Evolutionary conservation across 805 yeast genomes (phyloP), one percentile per base, ranked within the genome.

Genomic region (Zygosaccharomyces lentus): DNA sequence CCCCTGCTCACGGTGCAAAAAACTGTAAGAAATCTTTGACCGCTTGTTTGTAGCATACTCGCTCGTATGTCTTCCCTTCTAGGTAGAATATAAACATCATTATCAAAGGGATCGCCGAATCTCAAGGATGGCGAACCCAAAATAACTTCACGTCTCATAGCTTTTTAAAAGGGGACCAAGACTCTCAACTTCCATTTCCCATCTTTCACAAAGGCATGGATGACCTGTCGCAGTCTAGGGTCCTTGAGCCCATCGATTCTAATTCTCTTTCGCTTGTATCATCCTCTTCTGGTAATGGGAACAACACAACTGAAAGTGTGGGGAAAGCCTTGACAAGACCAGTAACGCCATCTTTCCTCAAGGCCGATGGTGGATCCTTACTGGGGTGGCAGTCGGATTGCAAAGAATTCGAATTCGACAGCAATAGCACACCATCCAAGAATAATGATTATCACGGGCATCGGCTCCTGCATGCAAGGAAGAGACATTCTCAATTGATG

Each of bases 351-450:
- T 47, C 57, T 4, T 19, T 54, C 10, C 12, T 31, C 13, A 47
- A 43, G 6, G 45, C 34, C 15, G 34, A 10, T 9, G 34, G 26
- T 26, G 41, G 34, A 12, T 49, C 57, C 10, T 51, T 57, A n/a
- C 31, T 52, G 5, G 55, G 55, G 43, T 61, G 65, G 65, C 59
- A 58, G 47, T 47, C 53, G n/a, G 58, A 55, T 9, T 44, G 50
- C 19, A 55, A 51, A 25, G 66, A 62, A 39, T 62, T 62, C 34
- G 51, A 47, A 13, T 62, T 62, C 38, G 53, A 61, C 13, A 57
- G 65, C 37, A 62, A 61, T 41, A 59, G 64, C 37, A 62, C 66
- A n/a, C 66, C 66, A 1, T 50, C 62, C 17, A 61, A 59, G 46
- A 42, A 36, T 38, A 47, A 42, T 37, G 47, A 46, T 34, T 40